Evolutionary conservation across 148 eudicot species (phyloP).

Genomic region (Spergularia marina): DNA sequence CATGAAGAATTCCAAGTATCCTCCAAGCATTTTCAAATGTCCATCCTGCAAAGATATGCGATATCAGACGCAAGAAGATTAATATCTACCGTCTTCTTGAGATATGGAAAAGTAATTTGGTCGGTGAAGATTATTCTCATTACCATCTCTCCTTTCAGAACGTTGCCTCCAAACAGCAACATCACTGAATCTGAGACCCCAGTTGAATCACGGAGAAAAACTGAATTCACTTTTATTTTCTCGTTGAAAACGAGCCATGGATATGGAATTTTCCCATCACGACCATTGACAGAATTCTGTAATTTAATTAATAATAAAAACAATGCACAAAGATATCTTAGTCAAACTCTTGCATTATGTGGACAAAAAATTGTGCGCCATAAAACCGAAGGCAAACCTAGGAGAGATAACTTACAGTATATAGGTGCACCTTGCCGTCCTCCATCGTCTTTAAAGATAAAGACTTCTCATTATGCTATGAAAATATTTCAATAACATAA

Average conservation of each 20-base stretch:
- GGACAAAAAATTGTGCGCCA: background rate
- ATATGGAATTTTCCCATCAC: conserved; percentile 67
- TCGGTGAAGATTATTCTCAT: conserved; percentile 15
- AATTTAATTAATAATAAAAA: conserved; percentile 2
- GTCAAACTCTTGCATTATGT: background rate
- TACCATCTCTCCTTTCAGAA: conserved; percentile 65
- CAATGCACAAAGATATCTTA: conserved; percentile 1
- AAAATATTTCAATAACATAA: conserved; percentile 26
- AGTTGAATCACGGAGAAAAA: conserved; percentile 92
- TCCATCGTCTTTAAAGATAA: conserved; percentile 92
- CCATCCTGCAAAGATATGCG: conserved; percentile 60
- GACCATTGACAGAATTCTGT: conserved; percentile 64
- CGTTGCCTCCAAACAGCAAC: conserved; percentile 82
- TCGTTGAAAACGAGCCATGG: conserved; percentile 98
- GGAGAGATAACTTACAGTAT: conserved; percentile 57
- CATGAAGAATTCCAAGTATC: conserved; percentile 93
- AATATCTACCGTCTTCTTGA: conserved; percentile 1
- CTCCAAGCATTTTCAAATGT: conserved; percentile 88
- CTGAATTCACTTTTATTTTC: conserved; percentile 85
- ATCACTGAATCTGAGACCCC: conserved; percentile 86
- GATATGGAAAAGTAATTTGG: background rate
- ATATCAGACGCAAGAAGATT: conserved; percentile 11
- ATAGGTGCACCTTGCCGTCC: conserved; percentile 81
- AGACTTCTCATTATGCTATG: conserved; percentile 85
- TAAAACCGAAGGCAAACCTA: background rate